Conservation (phyloP, 225 moss, liverwort and hornwort genomes). For the Rhytidiadelphus loreus region DNA sequence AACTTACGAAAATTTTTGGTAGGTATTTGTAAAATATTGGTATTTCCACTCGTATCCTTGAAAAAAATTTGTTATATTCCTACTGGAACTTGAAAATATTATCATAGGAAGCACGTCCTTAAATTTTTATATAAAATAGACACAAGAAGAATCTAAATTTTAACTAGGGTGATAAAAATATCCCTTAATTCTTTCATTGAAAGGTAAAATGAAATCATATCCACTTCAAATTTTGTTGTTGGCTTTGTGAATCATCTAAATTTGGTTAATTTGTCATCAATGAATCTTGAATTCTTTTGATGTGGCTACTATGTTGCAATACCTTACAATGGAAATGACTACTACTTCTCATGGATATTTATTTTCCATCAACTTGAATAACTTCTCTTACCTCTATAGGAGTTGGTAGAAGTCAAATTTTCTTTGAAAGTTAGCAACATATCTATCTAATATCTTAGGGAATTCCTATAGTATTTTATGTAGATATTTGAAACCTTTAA, state of each 20-base stretch:
- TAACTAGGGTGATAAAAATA: background rate
- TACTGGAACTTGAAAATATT: rapidly evolving
- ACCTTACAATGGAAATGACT: background rate
- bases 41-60: background rate
- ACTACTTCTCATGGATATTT: background rate
- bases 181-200: background rate
- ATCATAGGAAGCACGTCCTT: background rate
- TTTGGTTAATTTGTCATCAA: background rate
- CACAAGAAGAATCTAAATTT: background rate
- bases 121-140: background rate
- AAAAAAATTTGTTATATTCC: background rate
- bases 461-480: background rate
- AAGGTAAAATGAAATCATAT: background rate
- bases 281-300: background rate
- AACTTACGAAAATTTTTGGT: rapidly evolving
- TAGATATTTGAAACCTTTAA: background rate
- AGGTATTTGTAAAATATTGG: too few species aligned
- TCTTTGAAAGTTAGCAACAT: background rate
- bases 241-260: background rate
- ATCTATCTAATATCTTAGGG: background rate
- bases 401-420: background rate
- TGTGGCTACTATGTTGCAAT: background rate
- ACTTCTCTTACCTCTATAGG: background rate
- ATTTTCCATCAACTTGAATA: background rate
- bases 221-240: background rate